Base-by-base conservation (phyloP, 1,139 yeast genomes). In the Hansenula anomala region DNA sequence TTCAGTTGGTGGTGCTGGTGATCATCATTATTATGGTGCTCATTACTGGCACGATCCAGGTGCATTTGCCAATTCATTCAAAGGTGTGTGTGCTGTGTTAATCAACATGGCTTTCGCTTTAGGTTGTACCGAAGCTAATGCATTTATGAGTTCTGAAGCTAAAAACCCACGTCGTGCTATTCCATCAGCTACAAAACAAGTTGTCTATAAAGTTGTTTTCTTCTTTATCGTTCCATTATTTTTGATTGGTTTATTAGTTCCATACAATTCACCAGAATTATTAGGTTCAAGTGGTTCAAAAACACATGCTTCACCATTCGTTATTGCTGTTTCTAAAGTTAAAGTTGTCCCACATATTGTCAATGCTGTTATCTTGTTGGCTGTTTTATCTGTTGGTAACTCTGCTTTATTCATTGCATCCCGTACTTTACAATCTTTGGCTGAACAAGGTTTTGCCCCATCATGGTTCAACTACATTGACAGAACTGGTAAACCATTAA, bases 131-230 rank as follows among this genome's bases (percentile, higher is more conserved):
- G 95, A 87, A 64, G 70, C 83, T 52, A 79, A 84, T 43, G 96
- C 95, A 39, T 69, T 90, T 51, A 90, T 95, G 26, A 94, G 96
- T 27, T 89, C 95, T 23, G 97, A 90, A 63, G 83, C 95, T 40
- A 70, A 73, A 37, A 84, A 87, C 63, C 96, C 96, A 45, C 69
- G 83, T 56, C 75, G 73, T 55, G 66, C 86, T 15, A 71, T 85
- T 40, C 90, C 92, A 44, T 66, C 74, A 42, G 92, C 92, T 29
- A 78, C 81, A 40, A 83, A 82, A 59, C 87, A 81, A 57, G 86
- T 83, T 28, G 71, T 82, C 59, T 83, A 86, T 80, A 77, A 92
- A 68, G 78, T 84, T 48, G 56, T 79, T 31, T 64, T 78, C 41
- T 63, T 83, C 32, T 85, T 81, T 64, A 63, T 83, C 43, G 66